phyloP scores from a whole-genome alignment of 768 basidiomycete species.

The Lactifluus piperatus region DNA sequence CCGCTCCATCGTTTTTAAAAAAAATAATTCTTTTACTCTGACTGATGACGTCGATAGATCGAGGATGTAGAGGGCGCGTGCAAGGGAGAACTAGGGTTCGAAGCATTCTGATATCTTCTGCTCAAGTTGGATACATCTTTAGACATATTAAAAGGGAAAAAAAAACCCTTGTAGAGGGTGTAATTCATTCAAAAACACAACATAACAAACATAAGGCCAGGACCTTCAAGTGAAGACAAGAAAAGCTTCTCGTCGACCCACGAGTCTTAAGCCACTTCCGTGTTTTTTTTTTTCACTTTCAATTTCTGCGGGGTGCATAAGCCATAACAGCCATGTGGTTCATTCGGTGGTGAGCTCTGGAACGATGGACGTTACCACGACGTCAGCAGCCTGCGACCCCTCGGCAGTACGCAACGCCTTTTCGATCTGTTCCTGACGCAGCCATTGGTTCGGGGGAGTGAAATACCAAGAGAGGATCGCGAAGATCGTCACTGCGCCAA shows the following conservation, averaged over 20 bases:
- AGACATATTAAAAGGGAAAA: not conserved
- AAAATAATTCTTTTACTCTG: not conserved
- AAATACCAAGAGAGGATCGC: slow-evolving; percentile 72
- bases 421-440: slow-evolving; percentile 53
- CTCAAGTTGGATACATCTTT: no score
- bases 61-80: slow-evolving; percentile 75
- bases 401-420: slow-evolving; percentile 34
- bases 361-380: not conserved
- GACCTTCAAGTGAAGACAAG: no score
- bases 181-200: not conserved
- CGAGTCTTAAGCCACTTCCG: not conserved
- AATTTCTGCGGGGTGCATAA: no score
- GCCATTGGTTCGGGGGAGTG: slow-evolving; percentile 73
- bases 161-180: not conserved
- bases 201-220: not conserved
- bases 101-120: slow-evolving; percentile 32
- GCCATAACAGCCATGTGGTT: no score
- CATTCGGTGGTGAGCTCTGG: no score
- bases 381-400: slow-evolving; percentile 3
- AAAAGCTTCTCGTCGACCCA: not conserved
- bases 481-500: slow-evolving; percentile 69
- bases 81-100: slow-evolving; percentile 59
- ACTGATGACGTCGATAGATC: slow-evolving; percentile 33
- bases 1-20: no score
- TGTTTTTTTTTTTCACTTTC: no score